A percentile compares a stretch with the other conserved stretches of the same genome.
phyloP scores from a whole-genome alignment of 2,329 filamentous ascomycete species.

The Ascochyta viciae-villosae region DNA sequence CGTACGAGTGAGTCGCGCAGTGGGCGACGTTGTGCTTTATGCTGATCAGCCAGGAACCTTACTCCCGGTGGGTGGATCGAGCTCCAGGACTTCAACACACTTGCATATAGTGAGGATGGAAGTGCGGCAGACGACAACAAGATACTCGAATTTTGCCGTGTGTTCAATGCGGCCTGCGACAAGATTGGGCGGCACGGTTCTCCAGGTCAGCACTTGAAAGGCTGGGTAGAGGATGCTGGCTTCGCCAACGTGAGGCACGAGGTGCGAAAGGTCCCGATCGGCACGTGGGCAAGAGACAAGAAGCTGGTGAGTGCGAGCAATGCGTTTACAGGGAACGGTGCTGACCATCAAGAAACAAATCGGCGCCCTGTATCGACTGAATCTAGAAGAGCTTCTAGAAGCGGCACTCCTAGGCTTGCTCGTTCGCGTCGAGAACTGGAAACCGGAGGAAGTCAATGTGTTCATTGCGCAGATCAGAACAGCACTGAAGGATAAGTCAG shows the following conservation, averaged over 20 bases:
- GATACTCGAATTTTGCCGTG: constrained; percentile 11
- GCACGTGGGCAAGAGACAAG: constrained; percentile 26
- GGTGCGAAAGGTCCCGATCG: constrained; percentile 23
- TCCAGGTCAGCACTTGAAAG: constrained; percentile 42
- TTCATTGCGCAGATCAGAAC: constrained; percentile 39
- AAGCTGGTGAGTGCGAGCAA: constrained; percentile 18
- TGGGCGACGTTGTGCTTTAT: background rate
- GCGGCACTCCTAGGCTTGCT: constrained; percentile 9
- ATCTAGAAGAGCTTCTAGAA: constrained; percentile 8
- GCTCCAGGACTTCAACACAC: constrained; percentile 56
- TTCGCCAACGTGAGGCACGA: constrained; percentile 52
- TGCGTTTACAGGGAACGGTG: background rate
- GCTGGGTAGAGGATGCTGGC: constrained; percentile 51
- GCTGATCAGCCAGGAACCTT: constrained; percentile 35
- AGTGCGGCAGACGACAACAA: constrained; percentile 8
- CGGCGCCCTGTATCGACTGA: constrained; percentile 6
- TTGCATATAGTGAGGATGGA: constrained; percentile 47
- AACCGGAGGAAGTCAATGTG: constrained; percentile 53
- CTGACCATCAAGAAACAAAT: constrained; percentile 9
- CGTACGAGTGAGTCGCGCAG: constrained; percentile 46
- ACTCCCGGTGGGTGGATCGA: constrained; percentile 60
- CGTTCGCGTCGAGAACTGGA: constrained; percentile 46
- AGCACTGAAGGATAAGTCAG: constrained; percentile 34
- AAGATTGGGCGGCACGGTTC: constrained; percentile 19
- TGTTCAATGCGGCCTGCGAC: constrained; percentile 6